Percentiles rank a stretch among this genome's conserved stretches.
Conservation (phyloP, 495 filamentous ascomycete species). For the Penicillium longicatenatum region DNA sequence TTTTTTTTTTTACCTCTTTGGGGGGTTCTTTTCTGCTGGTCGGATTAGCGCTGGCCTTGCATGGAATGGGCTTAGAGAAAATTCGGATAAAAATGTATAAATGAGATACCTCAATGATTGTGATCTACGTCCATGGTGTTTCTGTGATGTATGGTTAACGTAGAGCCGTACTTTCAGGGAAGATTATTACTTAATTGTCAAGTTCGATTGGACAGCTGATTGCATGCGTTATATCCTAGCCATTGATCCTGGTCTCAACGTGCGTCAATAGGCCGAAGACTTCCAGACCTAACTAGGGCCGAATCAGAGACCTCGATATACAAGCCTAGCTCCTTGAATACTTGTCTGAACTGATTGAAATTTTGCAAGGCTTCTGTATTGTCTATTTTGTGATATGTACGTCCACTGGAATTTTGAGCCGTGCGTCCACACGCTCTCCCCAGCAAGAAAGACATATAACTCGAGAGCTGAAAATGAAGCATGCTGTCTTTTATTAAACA, state of each 20-base stretch:
- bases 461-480: conserved; percentile 28
- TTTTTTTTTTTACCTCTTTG: conserved; percentile 11
- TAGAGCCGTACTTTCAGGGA: neutral
- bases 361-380: conserved; percentile 33
- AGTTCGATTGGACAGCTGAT: no score
- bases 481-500: conserved; percentile 46
- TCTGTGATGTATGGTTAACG: neutral
- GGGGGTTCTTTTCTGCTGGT: conserved; percentile 31
- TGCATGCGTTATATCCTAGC: no score
- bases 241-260: no score
- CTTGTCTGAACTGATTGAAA: conserved; percentile 12
- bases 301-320: no score
- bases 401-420: conserved; percentile 9
- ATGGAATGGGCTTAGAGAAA: conserved; percentile 33
- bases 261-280: no score
- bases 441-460: conserved; percentile 22
- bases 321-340: no score
- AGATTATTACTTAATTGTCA: neutral
- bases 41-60: conserved; percentile 43
- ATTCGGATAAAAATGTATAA: conserved; percentile 29
- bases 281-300: no score
- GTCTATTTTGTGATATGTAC: conserved; percentile 34
- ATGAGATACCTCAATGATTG: conserved; percentile 28
- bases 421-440: conserved; percentile 4
- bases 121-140: neutral